Percentiles rank a stretch among this genome's conserved stretches.
These are phyloP conservation scores for Eutrema yunnanense DNA, from an alignment of 345 rosid species.

Conservation along the genomic window DNA sequence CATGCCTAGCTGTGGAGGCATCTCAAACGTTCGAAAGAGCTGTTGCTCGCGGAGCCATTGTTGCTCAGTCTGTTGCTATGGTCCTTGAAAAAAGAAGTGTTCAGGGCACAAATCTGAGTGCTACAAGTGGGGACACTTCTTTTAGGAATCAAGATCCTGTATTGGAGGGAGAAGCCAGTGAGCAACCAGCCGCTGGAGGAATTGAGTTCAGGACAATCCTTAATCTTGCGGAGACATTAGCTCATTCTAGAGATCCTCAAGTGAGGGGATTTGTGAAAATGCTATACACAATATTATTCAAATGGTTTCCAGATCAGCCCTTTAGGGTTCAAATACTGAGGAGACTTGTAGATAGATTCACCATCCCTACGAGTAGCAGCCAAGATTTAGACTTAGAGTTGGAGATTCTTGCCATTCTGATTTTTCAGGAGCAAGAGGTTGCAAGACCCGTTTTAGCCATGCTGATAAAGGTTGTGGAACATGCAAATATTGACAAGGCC, in stretches of 20 bases:
- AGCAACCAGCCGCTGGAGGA: conserved; percentile 52
- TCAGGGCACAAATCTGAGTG: conserved; percentile 46
- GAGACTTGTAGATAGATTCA: conserved; percentile 86
- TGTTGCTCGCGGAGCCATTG: conserved; percentile 75
- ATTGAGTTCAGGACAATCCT: conserved; percentile 75
- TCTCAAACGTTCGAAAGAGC: conserved; percentile 93
- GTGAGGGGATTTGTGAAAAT: conserved; percentile 83
- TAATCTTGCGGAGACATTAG: conserved; percentile 90
- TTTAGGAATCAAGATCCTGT: conserved; percentile 27
- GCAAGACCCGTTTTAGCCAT: conserved; percentile 66
- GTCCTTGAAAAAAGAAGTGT: conserved; percentile 79
- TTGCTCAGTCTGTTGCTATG: conserved; percentile 68
- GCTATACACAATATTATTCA: conserved; percentile 73
- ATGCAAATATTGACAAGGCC: conserved; percentile 85
- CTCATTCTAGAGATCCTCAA: conserved; percentile 59
- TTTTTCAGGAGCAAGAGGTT: conserved; percentile 78
- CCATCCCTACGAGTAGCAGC: conserved; percentile 53
- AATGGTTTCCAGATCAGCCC: conserved; percentile 81
- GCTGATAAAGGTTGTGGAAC: conserved; percentile 87
- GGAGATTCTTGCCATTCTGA: conserved; percentile 77
- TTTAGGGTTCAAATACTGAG: conserved; percentile 70
- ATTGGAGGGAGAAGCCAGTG: conserved; percentile 55
- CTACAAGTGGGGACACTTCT: conserved; percentile 31
- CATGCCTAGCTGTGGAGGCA: conserved; percentile 83
- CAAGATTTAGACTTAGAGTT: conserved; percentile 61